Conservation (phyloP, 2,329 filamentous ascomycete species). For the Biscogniauxia sp. region DNA sequence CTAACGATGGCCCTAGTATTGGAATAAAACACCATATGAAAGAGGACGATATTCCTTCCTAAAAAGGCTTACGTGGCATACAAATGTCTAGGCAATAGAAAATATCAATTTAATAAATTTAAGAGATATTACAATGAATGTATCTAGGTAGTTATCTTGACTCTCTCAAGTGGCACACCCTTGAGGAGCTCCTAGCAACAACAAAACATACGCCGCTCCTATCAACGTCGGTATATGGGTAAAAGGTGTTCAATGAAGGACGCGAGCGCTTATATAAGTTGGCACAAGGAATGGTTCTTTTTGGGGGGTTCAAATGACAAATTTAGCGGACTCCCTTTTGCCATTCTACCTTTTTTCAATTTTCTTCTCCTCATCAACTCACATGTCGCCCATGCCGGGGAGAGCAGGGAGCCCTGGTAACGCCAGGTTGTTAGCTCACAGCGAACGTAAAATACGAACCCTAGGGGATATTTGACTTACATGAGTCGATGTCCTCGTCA, state of each 20-base stretch:
- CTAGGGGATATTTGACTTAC: conserved; percentile 12
- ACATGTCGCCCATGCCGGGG: conserved; percentile 20
- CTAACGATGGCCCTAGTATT: no score
- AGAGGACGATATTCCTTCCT: no score
- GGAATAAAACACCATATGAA: no score
- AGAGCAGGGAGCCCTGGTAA: conserved; percentile 21
- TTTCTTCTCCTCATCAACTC: background rate
- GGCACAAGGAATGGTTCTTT: background rate
- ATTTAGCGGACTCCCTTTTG: background rate
- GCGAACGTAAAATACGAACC: background rate
- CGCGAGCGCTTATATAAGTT: background rate
- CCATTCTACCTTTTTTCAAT: background rate
- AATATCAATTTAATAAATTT: no score
- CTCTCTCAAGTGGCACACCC: no score
- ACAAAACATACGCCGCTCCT: background rate
- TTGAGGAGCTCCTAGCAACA: no score
- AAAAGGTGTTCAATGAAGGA: background rate
- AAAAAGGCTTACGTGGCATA: no score
- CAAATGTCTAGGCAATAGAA: no score
- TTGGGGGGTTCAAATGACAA: no score
- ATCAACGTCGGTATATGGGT: background rate
- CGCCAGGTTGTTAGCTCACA: conserved; percentile 4
- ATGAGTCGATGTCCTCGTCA: conserved; percentile 28
- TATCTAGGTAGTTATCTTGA: no score
- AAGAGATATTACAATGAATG: no score